Evolutionary conservation across 495 filamentous ascomycete species (phyloP), one percentile per base, ranked within the genome.

Genomic region (Cudoniella acicularis): DNA sequence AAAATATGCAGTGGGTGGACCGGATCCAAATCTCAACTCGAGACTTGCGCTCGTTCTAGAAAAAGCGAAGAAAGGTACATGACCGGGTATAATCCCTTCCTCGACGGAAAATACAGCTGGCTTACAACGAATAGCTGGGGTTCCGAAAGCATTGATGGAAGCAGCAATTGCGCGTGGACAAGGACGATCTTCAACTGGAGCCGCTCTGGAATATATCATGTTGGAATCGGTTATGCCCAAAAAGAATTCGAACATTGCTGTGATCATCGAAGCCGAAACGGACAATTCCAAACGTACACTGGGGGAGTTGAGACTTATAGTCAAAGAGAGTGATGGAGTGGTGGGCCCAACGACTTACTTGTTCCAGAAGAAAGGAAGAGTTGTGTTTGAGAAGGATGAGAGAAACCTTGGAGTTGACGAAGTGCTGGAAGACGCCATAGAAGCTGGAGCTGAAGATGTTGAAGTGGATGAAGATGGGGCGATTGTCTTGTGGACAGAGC

Each of bases 141-240:
- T 96, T 46, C 89, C 92, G 13, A 97, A 97, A 70, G 79, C 82
- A 24, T 74, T 77, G 1, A 96, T 98, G 60, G 91, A 96, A 65
- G 76, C 75, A 13, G 91, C 94, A 53, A 87, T 98, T 60, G 86
- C 88, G 11, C 83, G 91, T 22, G 95, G 94, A 6, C 92, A 96
- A 68, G 95, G 95, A 16, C 77, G 84, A 26, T 89, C 91, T 23
- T 66, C 83, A 0, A 79, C 77, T 1, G 93, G 94, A 36, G 80
- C 79, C 26, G 76, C 80, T 3, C 80, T 98, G 3, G 92, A 98
- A 67, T 74, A 73, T 30, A 57, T 96, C 16, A 88, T 82, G 0
- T 77, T 96, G 55, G 94, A 99, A 75, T 88, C 86, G 1, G 88
- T 98, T 61, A 71, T 95, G 21, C 90, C 89, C 1, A 83, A 84